phyloP scores from a whole-genome alignment of 2,329 filamentous ascomycete genomes.

The Aspergillus niger region DNA sequence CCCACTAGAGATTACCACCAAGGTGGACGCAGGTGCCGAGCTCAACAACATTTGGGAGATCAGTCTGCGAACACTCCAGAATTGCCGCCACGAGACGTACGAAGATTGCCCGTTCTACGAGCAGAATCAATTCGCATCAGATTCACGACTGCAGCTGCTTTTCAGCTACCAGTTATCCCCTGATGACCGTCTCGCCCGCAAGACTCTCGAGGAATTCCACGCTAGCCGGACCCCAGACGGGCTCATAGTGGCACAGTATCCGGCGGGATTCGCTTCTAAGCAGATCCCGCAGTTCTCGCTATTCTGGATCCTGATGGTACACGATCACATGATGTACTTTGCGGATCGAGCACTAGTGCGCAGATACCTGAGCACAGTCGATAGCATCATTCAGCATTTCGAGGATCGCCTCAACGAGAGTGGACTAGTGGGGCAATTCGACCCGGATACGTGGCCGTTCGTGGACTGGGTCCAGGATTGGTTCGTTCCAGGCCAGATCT shows the following conservation, averaged over 20 bases:
- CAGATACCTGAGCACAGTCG: not conserved
- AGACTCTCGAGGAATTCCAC: slow-evolving; percentile 11
- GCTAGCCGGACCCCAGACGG: slow-evolving; percentile 7
- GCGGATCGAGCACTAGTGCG: not conserved
- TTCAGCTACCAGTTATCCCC: slow-evolving; percentile 13
- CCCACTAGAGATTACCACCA: not conserved
- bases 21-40: not conserved
- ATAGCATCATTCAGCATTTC: slow-evolving; percentile 10
- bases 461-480: slow-evolving; percentile 13
- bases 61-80: slow-evolving; percentile 6
- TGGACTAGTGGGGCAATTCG: not conserved
- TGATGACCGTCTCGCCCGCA: slow-evolving; percentile 14
- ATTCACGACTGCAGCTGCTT: slow-evolving; percentile 11
- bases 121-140: slow-evolving; percentile 17
- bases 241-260: slow-evolving; percentile 11
- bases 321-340: slow-evolving; percentile 11
- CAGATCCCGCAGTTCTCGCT: slow-evolving; percentile 12
- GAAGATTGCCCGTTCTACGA: slow-evolving; percentile 17
- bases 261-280: not conserved
- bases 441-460: slow-evolving; percentile 5
- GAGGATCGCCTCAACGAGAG: not conserved
- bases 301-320: slow-evolving; percentile 11
- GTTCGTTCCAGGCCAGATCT: not conserved
- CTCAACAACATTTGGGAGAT: slow-evolving; percentile 9
- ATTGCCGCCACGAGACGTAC: slow-evolving; percentile 17